Conservation (phyloP, 2,329 filamentous ascomycete species). For the Hymenoscyphus linearis region DNA sequence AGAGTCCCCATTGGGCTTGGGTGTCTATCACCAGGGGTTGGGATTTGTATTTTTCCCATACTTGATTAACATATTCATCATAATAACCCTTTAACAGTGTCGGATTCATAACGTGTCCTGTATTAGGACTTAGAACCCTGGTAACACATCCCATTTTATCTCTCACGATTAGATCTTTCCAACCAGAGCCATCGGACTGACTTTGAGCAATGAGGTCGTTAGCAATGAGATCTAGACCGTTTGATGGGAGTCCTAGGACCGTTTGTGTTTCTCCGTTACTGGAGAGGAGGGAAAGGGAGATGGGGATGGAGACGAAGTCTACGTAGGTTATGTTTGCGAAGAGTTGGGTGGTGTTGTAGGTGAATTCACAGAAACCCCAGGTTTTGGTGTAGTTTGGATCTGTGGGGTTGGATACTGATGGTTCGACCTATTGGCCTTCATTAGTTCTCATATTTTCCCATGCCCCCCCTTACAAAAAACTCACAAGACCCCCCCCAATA, state of each 20-base stretch:
- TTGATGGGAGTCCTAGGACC: conserved; percentile 52
- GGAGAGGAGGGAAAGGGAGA: conserved; percentile 47
- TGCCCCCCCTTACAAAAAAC: too few relatives aligned
- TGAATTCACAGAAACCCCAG: conserved; percentile 68
- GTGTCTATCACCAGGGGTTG: conserved; percentile 55
- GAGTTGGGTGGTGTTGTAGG: conserved; percentile 55
- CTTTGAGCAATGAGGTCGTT: conserved; percentile 50
- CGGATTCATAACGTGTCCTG: conserved; percentile 34
- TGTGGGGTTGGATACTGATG: conserved; percentile 60
- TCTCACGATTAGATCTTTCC: conserved; percentile 49
- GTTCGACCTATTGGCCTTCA: conserved; percentile 46
- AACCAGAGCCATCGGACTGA: conserved; percentile 49
- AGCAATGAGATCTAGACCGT: conserved; percentile 53
- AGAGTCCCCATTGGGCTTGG: conserved; percentile 50
- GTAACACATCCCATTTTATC: conserved; percentile 30
- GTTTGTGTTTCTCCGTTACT: conserved; percentile 40
- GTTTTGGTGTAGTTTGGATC: conserved; percentile 57
- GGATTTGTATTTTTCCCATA: conserved; percentile 37
- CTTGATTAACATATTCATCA: conserved; percentile 40
- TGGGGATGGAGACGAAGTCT: conserved; percentile 67
- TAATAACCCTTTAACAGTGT: conserved; percentile 39
- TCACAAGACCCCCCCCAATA: conserved; percentile 55
- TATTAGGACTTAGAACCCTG: conserved; percentile 40
- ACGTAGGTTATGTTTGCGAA: conserved; percentile 70
- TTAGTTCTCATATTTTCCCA: too few relatives aligned